These are phyloP conservation scores for Zarea fungicola DNA, from an alignment of 2,329 filamentous ascomycete genomes.

Conservation along the genomic window DNA sequence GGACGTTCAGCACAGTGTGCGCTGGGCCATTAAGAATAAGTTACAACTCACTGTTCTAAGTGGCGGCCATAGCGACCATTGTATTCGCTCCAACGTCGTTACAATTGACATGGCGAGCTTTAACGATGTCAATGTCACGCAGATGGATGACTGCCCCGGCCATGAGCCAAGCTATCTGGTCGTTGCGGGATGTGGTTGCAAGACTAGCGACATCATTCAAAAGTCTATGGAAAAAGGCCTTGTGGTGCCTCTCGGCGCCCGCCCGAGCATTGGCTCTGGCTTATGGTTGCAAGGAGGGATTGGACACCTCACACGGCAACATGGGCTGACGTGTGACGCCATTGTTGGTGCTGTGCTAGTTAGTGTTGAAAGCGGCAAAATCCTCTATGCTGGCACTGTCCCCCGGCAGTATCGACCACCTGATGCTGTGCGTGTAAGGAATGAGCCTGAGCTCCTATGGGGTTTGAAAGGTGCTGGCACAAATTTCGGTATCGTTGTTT, in stretches of 20 bases:
- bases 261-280: conserved; percentile 59
- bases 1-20: conserved; percentile 51
- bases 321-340: conserved; percentile 55
- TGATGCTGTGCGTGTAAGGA: conserved; percentile 35
- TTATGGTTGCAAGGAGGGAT: conserved; percentile 62
- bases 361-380: conserved; percentile 40
- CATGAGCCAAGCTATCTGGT: conserved; percentile 30
- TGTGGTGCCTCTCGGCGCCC: conserved; percentile 54
- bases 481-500: conserved; percentile 54
- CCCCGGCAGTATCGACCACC: conserved; percentile 38
- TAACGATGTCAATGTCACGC: conserved; percentile 41
- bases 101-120: conserved; percentile 56
- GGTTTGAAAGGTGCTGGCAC: conserved; percentile 53
- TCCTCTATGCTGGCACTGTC: conserved; percentile 42
- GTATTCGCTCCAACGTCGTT: conserved; percentile 46
- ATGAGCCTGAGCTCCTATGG: conserved; percentile 50
- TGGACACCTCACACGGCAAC: conserved; percentile 48
- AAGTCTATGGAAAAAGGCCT: conserved; percentile 41
- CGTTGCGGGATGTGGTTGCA: conserved; percentile 51
- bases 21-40: conserved; percentile 47
- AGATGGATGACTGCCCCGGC: conserved; percentile 14
- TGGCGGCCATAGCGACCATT: conserved; percentile 57
- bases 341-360: conserved; percentile 57
- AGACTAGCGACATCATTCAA: conserved; percentile 46
- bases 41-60: conserved; percentile 46